Base-by-base conservation (phyloP, 2,329 filamentous ascomycete species). In the Huntiella omanensis region DNA sequence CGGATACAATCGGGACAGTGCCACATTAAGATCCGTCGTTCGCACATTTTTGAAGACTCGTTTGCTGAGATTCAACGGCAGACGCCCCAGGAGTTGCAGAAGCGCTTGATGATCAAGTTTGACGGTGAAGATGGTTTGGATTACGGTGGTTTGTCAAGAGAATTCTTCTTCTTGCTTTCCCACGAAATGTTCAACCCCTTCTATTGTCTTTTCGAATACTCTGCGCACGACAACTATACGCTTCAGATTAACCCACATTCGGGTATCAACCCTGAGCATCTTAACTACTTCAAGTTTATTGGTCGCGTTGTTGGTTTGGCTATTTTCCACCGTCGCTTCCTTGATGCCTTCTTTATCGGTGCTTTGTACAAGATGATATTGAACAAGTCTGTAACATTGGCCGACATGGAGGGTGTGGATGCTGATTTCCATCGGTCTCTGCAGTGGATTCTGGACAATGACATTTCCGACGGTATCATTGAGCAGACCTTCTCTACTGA, bases 151-250 rank as follows among this genome's bases (percentile, higher is more conserved):
- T 73, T 98, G 47, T 98, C 91, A 33, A 75, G 87, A 73, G 91
- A 98, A 64, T 98, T 98, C 70, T 98, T 98, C 71, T 98, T 98
- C 77, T 70, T 98, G 36, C 75, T 98, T 47, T 96, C 88, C 12
- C 91, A 98, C 65, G 91, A 98, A 68, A 98, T 98, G 91, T 98
- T 98, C 69, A 98, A 98, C 63, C 91, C 91, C 32, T 98, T 98
- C 67, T 98, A 98, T 68, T 98, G 91, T 62, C 71, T 98, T 46
- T 98, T 98, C 69, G 91, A 98, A 66, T 98, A 98, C 64, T 96
- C 91, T 19, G 91, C 91, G 35, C 91, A 98, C 69, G 91, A 98
- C 75, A 98, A 98, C 67, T 98, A 98, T 67, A 98, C 91, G 28
- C 80, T 98, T 47, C 91, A 98, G 65, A 98, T 98, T 69, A 98